Evolutionary conservation across 2,329 filamentous ascomycete species (phyloP).

Genomic region (Aspergillus costaricaensis): DNA sequence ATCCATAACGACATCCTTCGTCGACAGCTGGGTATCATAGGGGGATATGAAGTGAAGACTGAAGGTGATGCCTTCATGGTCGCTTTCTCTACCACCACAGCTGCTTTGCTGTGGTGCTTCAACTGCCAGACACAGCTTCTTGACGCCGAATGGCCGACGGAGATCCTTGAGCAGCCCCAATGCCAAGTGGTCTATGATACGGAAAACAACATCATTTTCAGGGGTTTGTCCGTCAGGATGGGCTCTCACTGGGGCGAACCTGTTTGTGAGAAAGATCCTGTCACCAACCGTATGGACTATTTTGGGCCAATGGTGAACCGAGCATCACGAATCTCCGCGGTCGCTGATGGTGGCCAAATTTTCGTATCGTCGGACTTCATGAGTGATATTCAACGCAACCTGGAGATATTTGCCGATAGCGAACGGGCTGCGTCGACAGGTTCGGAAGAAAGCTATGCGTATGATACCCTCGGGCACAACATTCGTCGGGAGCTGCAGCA

Average conservation of each 20-base stretch:
- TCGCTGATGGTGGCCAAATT: conserved; percentile 95
- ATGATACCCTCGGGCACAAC: conserved; percentile 71
- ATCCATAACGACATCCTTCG: conserved; percentile 98
- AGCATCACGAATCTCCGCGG: conserved; percentile 86
- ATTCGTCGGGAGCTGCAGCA: conserved; percentile 87
- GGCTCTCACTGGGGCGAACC: conserved; percentile 94
- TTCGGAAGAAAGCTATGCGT: conserved; percentile 72
- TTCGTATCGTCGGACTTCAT: conserved; percentile 97
- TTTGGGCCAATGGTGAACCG: conserved; percentile 99
- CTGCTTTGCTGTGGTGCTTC: conserved; percentile 93
- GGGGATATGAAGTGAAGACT: conserved; percentile 98
- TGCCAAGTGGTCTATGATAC: conserved; percentile 81
- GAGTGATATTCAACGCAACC: conserved; percentile 86
- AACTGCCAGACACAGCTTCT: conserved; percentile 86
- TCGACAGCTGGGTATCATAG: conserved; percentile 85
- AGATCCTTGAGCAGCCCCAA: conserved; percentile 83
- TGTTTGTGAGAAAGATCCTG: conserved; percentile 92
- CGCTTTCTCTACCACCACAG: conserved; percentile 93
- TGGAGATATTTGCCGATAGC: conserved; percentile 86
- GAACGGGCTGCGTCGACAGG: conserved; percentile 69
- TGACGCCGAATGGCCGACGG: conserved; percentile 88
- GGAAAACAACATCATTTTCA: conserved; percentile 87
- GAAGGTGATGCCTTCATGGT: conserved; percentile 99
- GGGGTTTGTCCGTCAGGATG: conserved; percentile 93
- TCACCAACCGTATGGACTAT: conserved; percentile 98